phyloP scores from a whole-genome alignment of 129 eudicot species.

The Chrysanthemum seticuspe region DNA sequence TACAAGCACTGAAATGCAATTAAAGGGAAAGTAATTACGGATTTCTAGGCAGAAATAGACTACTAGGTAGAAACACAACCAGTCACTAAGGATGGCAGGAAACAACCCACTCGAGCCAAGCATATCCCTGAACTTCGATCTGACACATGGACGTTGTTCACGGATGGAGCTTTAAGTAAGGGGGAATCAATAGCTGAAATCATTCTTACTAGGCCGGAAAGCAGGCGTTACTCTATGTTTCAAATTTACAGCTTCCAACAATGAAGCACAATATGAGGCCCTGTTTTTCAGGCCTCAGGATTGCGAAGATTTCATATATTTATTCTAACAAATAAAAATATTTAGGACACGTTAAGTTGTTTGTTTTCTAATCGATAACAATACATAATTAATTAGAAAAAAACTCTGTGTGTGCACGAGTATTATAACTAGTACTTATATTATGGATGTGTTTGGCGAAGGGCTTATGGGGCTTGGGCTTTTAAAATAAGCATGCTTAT shows the following conservation, averaged over 20 bases:
- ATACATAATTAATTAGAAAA: too few relatives aligned
- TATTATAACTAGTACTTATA: too few relatives aligned
- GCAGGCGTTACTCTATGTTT: background rate
- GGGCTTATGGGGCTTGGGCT: too few relatives aligned
- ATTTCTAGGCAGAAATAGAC: background rate
- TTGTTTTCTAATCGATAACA: too few relatives aligned
- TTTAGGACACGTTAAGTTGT: too few relatives aligned
- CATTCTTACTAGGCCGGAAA: background rate
- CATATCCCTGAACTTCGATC: background rate
- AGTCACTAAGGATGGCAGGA: too few relatives aligned
- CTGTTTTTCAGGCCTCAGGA: background rate
- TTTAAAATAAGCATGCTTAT: too few relatives aligned
- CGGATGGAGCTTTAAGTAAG: background rate
- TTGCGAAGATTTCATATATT: background rate
- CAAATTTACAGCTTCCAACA: background rate
- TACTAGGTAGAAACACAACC: too few relatives aligned
- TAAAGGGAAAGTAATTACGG: background rate
- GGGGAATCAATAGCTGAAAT: background rate
- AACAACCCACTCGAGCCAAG: background rate
- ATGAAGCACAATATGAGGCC: background rate
- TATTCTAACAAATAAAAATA: too few relatives aligned
- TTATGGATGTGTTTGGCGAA: too few relatives aligned
- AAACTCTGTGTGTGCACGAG: too few relatives aligned
- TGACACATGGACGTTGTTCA: background rate
- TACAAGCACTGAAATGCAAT: background rate